Evolutionary conservation across 2,329 filamentous ascomycete genomes (phyloP).

Genomic region (Thelonectria discophora): DNA sequence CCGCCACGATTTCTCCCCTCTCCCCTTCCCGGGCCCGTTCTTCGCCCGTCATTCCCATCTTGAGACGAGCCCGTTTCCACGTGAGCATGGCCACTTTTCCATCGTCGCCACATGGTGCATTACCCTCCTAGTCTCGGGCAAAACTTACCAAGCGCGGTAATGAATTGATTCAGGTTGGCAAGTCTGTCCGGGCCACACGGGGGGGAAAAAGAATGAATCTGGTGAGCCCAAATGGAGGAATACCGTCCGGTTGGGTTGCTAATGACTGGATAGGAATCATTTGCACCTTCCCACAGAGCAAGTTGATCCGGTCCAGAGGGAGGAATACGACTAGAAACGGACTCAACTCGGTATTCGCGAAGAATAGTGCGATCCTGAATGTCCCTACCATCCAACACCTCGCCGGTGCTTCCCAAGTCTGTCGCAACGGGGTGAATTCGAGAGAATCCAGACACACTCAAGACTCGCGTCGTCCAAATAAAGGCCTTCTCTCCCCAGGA

Average conservation of each 20-base stretch:
- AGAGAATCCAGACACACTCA: too few relatives aligned
- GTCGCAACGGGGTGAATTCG: not conserved
- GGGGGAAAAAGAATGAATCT: not conserved
- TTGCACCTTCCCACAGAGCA: not conserved
- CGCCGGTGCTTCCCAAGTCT: not conserved
- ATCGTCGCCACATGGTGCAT: not conserved
- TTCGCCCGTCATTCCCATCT: slow-evolving; percentile 23
- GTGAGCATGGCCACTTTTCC: slow-evolving; percentile 2
- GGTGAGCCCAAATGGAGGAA: slow-evolving; percentile 15
- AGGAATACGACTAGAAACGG: not conserved
- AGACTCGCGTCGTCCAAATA: too few relatives aligned
- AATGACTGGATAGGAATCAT: too few relatives aligned
- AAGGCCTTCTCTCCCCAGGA: too few relatives aligned
- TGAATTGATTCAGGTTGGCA: slow-evolving; percentile 23
- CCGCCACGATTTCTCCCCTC: slow-evolving; percentile 1
- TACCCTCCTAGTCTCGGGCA: slow-evolving; percentile 13
- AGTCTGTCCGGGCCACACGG: slow-evolving; percentile 34
- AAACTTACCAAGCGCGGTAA: slow-evolving; percentile 19
- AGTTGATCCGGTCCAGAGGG: not conserved
- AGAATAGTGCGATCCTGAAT: not conserved
- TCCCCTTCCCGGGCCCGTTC: slow-evolving; percentile 5
- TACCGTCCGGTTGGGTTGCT: slow-evolving; percentile 2
- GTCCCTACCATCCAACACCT: not conserved
- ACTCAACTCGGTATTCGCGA: not conserved
- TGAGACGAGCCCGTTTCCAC: slow-evolving; percentile 12